These are phyloP conservation scores for Saccharomyces hybrid DNA, from an alignment of 1,139 yeast genomes.

Conservation along the genomic window DNA sequence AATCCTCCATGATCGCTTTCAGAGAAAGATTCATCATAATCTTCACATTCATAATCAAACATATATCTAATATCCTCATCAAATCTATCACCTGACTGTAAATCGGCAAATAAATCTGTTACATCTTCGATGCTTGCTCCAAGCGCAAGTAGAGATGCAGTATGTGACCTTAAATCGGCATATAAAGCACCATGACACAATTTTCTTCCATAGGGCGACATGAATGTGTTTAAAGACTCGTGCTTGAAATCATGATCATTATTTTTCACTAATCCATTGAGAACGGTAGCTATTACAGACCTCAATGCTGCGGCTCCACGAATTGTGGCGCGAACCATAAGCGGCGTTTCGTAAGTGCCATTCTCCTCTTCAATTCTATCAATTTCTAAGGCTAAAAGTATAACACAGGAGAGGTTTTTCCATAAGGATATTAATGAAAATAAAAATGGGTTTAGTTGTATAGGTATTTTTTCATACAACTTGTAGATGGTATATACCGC, in stretches of 20 bases:
- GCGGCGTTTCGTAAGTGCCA: slow-evolving; percentile 40
- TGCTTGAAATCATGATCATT: slow-evolving; percentile 47
- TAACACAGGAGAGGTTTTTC: slow-evolving; percentile 55
- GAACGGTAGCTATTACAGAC: slow-evolving; percentile 49
- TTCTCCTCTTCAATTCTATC: slow-evolving; percentile 51
- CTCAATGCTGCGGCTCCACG: slow-evolving; percentile 60
- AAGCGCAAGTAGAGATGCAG: slow-evolving; percentile 40
- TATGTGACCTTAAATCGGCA: slow-evolving; percentile 46
- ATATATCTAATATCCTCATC: slow-evolving; percentile 70
- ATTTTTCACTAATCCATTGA: slow-evolving; percentile 40
- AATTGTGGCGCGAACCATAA: slow-evolving; percentile 43
- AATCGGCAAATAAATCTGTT: slow-evolving; percentile 46
- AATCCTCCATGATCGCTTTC: slow-evolving; percentile 25
- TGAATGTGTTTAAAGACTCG: slow-evolving; percentile 47
- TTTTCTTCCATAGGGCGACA: slow-evolving; percentile 56
- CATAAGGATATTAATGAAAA: slow-evolving; percentile 50
- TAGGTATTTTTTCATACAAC: slow-evolving; percentile 35
- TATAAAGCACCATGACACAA: slow-evolving; percentile 49
- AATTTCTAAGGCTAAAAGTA: slow-evolving; percentile 52
- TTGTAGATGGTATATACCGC: slow-evolving; percentile 46
- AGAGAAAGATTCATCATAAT: slow-evolving; percentile 28
- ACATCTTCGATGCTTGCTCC: slow-evolving; percentile 42
- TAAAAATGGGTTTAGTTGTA: slow-evolving; percentile 50
- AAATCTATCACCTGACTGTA: slow-evolving; percentile 58
- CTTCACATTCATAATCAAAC: slow-evolving; percentile 52